phyloP scores from a whole-genome alignment of 371 early-diverging fungal species.

The Nosema muscidifuracis region DNA sequence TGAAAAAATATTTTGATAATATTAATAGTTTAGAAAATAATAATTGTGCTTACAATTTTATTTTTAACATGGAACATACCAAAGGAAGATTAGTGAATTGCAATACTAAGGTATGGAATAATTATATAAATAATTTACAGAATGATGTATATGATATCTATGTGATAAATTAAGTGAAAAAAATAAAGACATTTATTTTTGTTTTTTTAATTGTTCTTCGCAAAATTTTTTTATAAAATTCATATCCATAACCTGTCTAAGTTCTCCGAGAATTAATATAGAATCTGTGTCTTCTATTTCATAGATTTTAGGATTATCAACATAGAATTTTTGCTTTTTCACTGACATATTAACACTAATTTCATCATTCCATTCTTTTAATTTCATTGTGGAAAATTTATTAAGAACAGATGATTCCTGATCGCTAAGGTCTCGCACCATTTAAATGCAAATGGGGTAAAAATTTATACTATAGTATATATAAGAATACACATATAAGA shows the following conservation, averaged over 20 bases:
- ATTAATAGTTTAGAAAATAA: no score
- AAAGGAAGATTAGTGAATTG: background rate
- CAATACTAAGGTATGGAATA: background rate
- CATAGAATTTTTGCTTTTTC: slow-evolving; percentile 6
- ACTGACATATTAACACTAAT: background rate
- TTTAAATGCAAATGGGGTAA: background rate
- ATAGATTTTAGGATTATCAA: slow-evolving; percentile 8
- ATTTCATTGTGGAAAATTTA: background rate
- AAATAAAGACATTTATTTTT: no score
- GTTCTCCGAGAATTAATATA: slow-evolving; percentile 17
- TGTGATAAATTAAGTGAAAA: no score
- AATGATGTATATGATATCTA: slow-evolving; percentile 4
- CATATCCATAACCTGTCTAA: slow-evolving; percentile 5
- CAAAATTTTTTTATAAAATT: slow-evolving; percentile 6
- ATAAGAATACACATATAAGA: no score
- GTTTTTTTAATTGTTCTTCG: background rate
- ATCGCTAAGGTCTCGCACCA: background rate
- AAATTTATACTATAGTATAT: background rate
- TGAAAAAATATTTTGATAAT: no score
- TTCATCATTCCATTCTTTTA: background rate
- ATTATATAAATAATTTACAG: background rate
- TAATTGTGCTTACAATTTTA: background rate
- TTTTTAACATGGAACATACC: background rate
- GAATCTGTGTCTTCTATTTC: slow-evolving; percentile 22
- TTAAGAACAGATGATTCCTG: background rate